Base-by-base conservation (phyloP, 345 rosid genomes). In the Raphanus sativus region DNA sequence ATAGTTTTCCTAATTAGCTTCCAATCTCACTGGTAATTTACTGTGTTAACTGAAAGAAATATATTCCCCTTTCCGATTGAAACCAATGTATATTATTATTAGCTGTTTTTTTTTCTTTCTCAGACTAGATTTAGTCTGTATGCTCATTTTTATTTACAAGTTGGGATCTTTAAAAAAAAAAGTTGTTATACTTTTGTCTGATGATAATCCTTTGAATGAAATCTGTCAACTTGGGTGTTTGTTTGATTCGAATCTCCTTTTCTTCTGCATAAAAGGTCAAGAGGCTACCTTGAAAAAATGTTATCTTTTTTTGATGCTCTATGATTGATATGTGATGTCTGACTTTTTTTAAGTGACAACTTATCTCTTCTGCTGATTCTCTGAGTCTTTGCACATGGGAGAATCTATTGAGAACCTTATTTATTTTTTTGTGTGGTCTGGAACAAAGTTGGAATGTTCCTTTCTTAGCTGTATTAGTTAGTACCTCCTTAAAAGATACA, bases 371-470 rank as follows among this genome's bases (percentile, higher is more conserved):
- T 60, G 30, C 59, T 69, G 65, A 69, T 67, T 74, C 63, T 45
- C 75, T 69, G 71, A 62, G 56, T 24, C 67, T 74, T 34, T 79
- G 79, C 79, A 80, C 83, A 80, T 80, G 83, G 83, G 75, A 75
- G 82, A 80, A 80, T 80, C 82, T 80, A 59, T 74, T 74, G 13
- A 55, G 60, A 70, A 38, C 66, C 78, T 56, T 67, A 6, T 21
- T 68, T 45, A 8, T 70, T 6, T 16, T 28, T 66, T 50, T 50
- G 55, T 50, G 74, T 78, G 52, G 62, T 58, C 75, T 69, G 82
- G 62, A 79, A 79, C 66, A 54, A 74, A 55, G 71, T 74, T 75
- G 79, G 79, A 80, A 75, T 75, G 79, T 80, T 75, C 83, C 76
- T 80, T 67, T 75, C 79, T 69, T 75, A 80, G 79, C 79, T 80